These are phyloP conservation scores for Cryptococcus wingfieldii DNA, from an alignment of 1,284 basidiomycete species.

Conservation along the genomic window DNA sequence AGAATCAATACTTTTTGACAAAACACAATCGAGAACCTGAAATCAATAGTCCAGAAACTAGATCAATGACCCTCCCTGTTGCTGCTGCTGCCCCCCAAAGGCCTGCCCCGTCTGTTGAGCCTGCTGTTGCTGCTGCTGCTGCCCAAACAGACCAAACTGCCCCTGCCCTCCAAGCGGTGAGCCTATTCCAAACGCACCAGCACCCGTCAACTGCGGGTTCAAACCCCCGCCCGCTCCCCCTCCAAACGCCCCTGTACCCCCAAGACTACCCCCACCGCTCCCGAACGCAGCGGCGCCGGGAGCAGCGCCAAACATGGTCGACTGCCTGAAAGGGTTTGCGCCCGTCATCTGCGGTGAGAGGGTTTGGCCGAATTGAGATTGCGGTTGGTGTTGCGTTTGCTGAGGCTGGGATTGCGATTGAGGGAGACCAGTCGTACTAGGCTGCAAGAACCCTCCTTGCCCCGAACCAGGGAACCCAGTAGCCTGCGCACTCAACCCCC, in stretches of 20 bases:
- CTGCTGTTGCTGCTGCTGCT: constrained; percentile 3
- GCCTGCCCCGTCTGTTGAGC: neutral
- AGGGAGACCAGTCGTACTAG: neutral
- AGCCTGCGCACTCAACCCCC: constrained; percentile 5
- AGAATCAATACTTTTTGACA: neutral
- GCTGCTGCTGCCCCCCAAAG: neutral
- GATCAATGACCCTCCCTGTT: neutral
- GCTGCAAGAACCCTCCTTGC: neutral
- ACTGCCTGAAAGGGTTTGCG: constrained; percentile 50
- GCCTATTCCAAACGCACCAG: constrained; percentile 27
- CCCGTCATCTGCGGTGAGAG: constrained; percentile 28
- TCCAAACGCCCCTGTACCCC: neutral
- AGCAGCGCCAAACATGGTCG: constrained; percentile 8
- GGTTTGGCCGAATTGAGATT: no score
- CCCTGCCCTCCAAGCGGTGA: constrained; percentile 29
- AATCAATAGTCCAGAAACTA: neutral
- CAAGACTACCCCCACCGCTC: neutral
- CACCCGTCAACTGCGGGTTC: constrained; percentile 1
- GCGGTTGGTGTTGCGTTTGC: neutral
- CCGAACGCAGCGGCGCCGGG: neutral
- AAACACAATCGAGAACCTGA: neutral
- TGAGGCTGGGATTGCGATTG: neutral
- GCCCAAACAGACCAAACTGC: constrained; percentile 19
- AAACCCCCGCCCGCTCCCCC: constrained; percentile 4
- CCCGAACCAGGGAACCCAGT: constrained; percentile 23